Conservation (phyloP, 2,329 filamentous ascomycete genomes). For the Madurella mycetomatis region DNA sequence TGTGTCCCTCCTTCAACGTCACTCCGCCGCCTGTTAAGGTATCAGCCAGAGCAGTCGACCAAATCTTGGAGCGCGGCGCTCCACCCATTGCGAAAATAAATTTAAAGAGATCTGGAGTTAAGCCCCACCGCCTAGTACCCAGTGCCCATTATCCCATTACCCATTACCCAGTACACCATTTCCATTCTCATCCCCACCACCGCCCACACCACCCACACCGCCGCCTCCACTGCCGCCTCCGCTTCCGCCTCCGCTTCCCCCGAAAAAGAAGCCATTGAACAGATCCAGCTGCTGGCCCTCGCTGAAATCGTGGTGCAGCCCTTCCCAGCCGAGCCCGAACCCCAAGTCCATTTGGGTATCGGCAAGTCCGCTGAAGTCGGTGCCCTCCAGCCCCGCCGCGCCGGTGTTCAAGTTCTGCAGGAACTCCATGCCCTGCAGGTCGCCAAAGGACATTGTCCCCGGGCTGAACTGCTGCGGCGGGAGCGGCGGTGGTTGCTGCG, state of each 20-base stretch:
- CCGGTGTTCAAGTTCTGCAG: slow-evolving; percentile 39
- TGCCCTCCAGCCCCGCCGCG: slow-evolving; percentile 9
- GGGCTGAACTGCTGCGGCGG: slow-evolving; percentile 17
- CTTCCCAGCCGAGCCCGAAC: slow-evolving; percentile 62
- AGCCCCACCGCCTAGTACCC: no score
- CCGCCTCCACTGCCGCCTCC: slow-evolving; percentile 15
- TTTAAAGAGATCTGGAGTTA: no score
- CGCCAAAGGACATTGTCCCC: slow-evolving; percentile 37
- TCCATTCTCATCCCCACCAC: background rate
- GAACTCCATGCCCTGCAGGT: slow-evolving; percentile 52
- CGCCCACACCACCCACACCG: background rate
- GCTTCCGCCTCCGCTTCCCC: slow-evolving; percentile 40
- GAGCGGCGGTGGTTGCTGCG: slow-evolving; percentile 32
- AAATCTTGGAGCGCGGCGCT: no score
- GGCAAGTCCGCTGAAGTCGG: slow-evolving; percentile 25
- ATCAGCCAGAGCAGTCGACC: no score
- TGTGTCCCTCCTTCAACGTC: no score
- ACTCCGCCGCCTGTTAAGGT: no score
- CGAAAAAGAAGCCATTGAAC: slow-evolving; percentile 72
- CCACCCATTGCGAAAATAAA: no score
- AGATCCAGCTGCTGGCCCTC: slow-evolving; percentile 59
- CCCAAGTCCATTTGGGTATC: slow-evolving; percentile 59
- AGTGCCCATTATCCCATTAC: no score
- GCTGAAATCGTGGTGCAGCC: slow-evolving; percentile 58
- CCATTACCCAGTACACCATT: background rate